Conservation (phyloP, 2,329 filamentous ascomycete genomes). For the Monilinia fructigena region DNA sequence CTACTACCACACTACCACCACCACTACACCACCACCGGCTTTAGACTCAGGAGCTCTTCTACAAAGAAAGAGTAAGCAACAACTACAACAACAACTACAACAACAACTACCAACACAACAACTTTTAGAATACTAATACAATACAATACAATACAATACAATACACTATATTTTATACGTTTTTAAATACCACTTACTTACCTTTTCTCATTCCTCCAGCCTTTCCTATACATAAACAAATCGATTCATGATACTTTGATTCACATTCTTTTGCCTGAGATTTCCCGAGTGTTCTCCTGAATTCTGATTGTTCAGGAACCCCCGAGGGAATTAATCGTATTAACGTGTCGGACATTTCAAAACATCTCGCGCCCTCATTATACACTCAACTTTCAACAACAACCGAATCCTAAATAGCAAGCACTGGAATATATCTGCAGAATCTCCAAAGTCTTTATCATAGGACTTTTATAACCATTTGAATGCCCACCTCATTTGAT, state of each 20-base stretch:
- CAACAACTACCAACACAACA: constrained; percentile 17
- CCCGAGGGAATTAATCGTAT: constrained; percentile 27
- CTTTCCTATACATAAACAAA: background rate
- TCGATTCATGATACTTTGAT: background rate
- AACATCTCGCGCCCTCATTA: constrained; percentile 24
- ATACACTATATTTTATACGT: background rate
- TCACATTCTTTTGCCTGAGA: constrained; percentile 14
- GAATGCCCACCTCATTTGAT: constrained; percentile 42
- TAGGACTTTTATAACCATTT: constrained; percentile 32
- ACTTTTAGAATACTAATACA: constrained; percentile 20
- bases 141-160: no score
- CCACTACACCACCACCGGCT: no score
- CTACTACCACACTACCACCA: no score
- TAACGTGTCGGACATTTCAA: constrained; percentile 9
- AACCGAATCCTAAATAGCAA: constrained; percentile 24
- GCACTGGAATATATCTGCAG: constrained; percentile 10
- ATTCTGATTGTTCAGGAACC: constrained; percentile 33
- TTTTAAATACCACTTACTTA: background rate
- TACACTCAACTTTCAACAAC: constrained; percentile 6
- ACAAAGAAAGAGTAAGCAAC: constrained; percentile 1
- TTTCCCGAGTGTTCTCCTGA: constrained; percentile 33
- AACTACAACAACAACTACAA: constrained; percentile 6
- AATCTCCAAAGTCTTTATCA: background rate
- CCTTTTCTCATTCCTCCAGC: background rate
- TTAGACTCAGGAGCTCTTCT: constrained; percentile 21